Base-by-base conservation (phyloP, 768 basidiomycete species). In the Cystobasidiopsis lactophilus region DNA sequence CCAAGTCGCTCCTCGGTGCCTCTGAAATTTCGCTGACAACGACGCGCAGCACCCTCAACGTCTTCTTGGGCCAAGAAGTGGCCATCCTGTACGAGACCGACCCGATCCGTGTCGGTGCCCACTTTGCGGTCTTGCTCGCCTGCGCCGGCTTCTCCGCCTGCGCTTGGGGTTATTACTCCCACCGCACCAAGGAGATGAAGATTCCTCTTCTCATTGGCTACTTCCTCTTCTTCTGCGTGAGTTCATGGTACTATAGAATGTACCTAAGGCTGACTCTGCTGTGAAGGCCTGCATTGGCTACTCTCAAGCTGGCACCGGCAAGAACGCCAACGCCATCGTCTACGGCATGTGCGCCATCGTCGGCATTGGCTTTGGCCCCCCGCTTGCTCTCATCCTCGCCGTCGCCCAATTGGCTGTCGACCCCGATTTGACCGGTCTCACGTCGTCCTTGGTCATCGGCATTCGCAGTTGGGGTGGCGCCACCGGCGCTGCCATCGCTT, bases 81-180 rank as follows among this genome's bases (percentile, higher is more conserved):
- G 51, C 38, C 4, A 43, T 40, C 4, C 51, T 52, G 4, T 52
- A 14, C 35, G 51, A 52, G 18, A 40, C 24, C 23, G 14, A 40
- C 14, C 51, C 51, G 19, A 19, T 52, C 27, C 33, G 27, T 52
- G 33, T 40, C 16, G 64, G 79, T 73, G 68, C 79, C 79, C 50
- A 95, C 88, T 64, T 89, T 88, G 47, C 40, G 5, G 19, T 7
- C 19, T 19, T 41, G 7, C 40, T 23, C 7, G 7, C 19, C 40
- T 41, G 40, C 40, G 40, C 40, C 40, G 5, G 10, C 40, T 23
- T 41, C 40, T 41, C 40, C 40, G 40, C 40, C 40, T 10, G 14
- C 40, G 40, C 40, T 41, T 40, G 30, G 23, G 51, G 51, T 7
- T 52, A 30, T 19, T 52, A 52, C 33, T 41, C 39, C 13, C 39